Base-by-base conservation (phyloP, 306 rosid genomes). In the Trichosanthes truncata region DNA sequence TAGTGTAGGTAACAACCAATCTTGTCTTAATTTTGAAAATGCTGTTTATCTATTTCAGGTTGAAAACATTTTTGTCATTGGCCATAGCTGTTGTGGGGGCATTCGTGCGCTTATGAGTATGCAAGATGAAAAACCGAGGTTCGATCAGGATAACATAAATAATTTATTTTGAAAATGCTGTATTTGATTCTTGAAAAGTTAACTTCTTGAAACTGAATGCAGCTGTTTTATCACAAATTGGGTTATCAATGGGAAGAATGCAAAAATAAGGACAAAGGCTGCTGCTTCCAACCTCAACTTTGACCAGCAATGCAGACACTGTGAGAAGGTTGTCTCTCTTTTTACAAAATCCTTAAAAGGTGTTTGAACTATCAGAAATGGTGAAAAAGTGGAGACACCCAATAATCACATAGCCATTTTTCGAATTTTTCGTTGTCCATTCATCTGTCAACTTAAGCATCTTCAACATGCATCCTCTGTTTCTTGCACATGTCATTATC, bases 81-180 rank as follows among this genome's bases (percentile, higher is more conserved):
- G 99, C 74, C 99, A 95, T 85, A 95, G 99, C 87, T 86, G 97
- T 87, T 95, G 99, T 71, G 99, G 99, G 43, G 99, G 99, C 74
- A 95, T 95, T 81, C 97, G 88, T 53, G 99, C 99, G 74, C 97
- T 95, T 52, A 93, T 95, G 99, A 78, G 97, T 57, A 88, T 95
- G 96, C 78, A 87, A 81, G 96, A 93, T 73, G 91, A 93, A 95
- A 77, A 91, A 81, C 74, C 87, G 69, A 90, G 97, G 99, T 93
- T 79, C 31, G 46, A 78, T 52, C 25, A 45, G 38, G 68, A 38
- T 41, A 31, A 49, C 4, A 8, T 49, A 8, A 20, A 74, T 61
- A 1, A 9, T 38, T 38, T 63, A 17, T 62, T 73, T 48, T 26
- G 57, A 73, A 73, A 73, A 73, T 29, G 3, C 25, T 46, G 38